Percentiles rank a stretch among this genome's conserved stretches.
phyloP scores from a whole-genome alignment of 257 asterid species.

The Salvia rosmarinus region DNA sequence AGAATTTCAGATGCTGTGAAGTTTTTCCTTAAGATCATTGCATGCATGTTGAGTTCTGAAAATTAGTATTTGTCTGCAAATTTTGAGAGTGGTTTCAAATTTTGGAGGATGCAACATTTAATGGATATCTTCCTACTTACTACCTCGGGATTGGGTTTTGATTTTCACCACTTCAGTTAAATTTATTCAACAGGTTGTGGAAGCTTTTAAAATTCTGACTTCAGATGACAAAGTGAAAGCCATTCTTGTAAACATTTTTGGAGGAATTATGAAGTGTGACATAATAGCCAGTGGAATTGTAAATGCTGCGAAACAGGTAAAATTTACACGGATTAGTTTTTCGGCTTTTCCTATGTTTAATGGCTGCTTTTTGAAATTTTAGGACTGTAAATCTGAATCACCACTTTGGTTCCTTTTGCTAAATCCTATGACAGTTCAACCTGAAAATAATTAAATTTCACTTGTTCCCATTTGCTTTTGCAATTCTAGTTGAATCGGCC shows the following conservation, averaged over 20 bases:
- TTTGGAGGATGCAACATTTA: neutral
- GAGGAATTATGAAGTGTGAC: conserved; percentile 99
- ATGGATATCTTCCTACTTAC: conserved; percentile 5
- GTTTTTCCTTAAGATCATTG: conserved; percentile 21
- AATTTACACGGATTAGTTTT: neutral
- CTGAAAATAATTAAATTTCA: neutral
- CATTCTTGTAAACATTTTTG: conserved; percentile 93
- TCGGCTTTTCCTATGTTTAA: neutral
- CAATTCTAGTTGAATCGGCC: neutral
- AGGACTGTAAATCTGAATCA: neutral
- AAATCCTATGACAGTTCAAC: neutral
- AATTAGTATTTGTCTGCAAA: conserved; percentile 4
- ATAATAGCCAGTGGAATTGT: conserved; percentile 97
- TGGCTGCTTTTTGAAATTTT: neutral
- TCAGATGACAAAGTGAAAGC: conserved; percentile 98
- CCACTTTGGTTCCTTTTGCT: neutral
- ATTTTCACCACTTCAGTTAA: conserved; percentile 23
- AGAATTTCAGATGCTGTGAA: neutral
- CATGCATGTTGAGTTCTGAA: conserved; percentile 1
- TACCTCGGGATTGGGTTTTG: conserved; percentile 1
- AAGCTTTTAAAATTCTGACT: conserved; percentile 94
- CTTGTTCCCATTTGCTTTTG: neutral
- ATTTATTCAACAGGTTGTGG: conserved; percentile 75
- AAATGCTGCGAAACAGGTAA: conserved; percentile 92
- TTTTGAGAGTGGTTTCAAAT: conserved; percentile 15